Base-by-base conservation (phyloP, 805 yeast species). In the Candida chauliodis region DNA sequence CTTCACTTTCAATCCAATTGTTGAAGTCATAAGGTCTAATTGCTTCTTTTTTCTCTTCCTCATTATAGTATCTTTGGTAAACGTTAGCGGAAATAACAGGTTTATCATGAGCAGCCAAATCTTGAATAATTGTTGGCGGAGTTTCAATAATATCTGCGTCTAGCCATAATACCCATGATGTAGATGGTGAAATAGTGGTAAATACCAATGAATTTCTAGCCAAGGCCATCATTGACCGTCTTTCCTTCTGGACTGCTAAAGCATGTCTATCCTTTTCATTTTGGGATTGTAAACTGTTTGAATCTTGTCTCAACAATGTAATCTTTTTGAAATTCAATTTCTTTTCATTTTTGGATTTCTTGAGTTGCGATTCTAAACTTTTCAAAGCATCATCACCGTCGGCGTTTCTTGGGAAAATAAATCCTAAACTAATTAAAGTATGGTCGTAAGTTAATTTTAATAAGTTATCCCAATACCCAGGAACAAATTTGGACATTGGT, bases 81-180 rank as follows among this genome's bases (percentile, higher is more conserved):
- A 95, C 95, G 61, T 93, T 93, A 16, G 98, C 97, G 2, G 93
- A 84, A 20, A 93, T 61, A 8, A 93, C 84, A 3, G 96, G 88
- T 59, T 84, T 87, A 59, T 91, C 78, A 61, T 89, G 96, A 8
- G 72, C 55, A 13, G 91, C 80, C 74, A 93, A 64, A 56, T 91
- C 98, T 66, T 93, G 95, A 45, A 93, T 76, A 51, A 93, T 65
- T 13, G 84, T 78, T 10, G 75, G 63, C 13, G 96, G 95, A 4
- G 96, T 78, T 62, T 93, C 99, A 23, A 90, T 75, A 30, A 93
- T 82, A 62, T 93, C 99, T 2, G 95, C 82, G 61, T 93, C 99
- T 49, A 93, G 69, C 99, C 99, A 93, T 36, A 93, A 67, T 14
- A 91, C 84, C 99, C 99, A 93, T 16, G 95, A 79, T 2, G 95